Percentiles rank a stretch among this genome's conserved stretches.
These are phyloP conservation scores for Picea abies DNA, from an alignment of 83 land plant genomes.

Conservation along the genomic window DNA sequence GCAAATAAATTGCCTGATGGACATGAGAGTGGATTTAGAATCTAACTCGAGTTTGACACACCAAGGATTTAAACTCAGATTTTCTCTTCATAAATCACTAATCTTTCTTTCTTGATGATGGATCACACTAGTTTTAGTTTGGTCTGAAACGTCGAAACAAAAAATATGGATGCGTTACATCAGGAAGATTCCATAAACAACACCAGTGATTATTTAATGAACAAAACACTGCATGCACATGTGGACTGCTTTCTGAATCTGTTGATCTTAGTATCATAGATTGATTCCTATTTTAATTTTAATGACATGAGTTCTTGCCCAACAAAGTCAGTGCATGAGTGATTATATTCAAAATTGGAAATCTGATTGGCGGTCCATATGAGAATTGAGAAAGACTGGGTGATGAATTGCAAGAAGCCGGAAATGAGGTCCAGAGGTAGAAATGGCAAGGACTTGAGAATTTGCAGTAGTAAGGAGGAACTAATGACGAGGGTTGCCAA, in stretches of 20 bases:
- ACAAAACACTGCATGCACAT: not conserved
- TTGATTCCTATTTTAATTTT: not conserved
- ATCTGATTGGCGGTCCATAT: conserved; percentile 73
- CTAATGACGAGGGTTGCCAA: conserved; percentile 16
- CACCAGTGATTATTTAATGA: not conserved
- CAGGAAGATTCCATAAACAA: not conserved
- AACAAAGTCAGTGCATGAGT: not conserved
- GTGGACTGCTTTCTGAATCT: not conserved
- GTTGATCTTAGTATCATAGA: not conserved
- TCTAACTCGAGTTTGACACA: no score
- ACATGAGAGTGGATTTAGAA: no score
- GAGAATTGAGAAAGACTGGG: conserved; percentile 95
- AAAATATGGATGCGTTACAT: no score
- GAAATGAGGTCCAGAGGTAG: conserved; percentile 42
- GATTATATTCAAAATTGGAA: not conserved
- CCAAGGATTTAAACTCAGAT: no score
- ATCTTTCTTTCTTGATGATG: no score
- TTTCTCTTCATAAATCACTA: no score
- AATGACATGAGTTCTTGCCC: not conserved
- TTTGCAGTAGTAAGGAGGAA: conserved; percentile 83
- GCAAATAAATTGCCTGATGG: no score
- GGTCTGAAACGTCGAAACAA: not conserved
- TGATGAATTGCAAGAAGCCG: conserved; percentile 84
- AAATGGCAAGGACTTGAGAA: conserved; percentile 35
- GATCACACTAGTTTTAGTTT: not conserved